Percentiles rank a stretch among this genome's conserved stretches.
Evolutionary conservation across 2,329 filamentous ascomycete genomes (phyloP).

Genomic region (Dactylellina parvicollis): DNA sequence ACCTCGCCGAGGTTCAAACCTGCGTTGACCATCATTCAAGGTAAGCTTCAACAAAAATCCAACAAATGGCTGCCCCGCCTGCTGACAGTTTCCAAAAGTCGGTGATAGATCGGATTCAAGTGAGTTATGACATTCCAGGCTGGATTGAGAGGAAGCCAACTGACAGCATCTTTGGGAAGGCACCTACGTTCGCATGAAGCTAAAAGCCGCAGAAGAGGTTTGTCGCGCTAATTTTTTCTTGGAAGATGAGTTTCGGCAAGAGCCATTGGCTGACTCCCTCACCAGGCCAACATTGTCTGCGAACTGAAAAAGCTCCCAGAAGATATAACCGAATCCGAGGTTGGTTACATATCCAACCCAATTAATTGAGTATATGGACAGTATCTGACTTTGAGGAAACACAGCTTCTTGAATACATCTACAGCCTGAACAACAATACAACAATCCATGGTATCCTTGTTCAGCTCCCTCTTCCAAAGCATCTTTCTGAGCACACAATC

Average conservation of each 20-base stretch:
- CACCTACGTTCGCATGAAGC: slow-evolving; percentile 99
- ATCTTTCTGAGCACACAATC: slow-evolving; percentile 88
- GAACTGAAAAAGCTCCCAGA: slow-evolving; percentile 85
- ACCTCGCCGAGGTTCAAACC: slow-evolving; percentile 88
- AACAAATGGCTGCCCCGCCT: neutral
- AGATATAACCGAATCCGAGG: slow-evolving; percentile 79
- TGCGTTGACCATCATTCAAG: slow-evolving; percentile 92
- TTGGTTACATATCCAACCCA: slow-evolving; percentile 5
- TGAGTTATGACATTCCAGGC: slow-evolving; percentile 64
- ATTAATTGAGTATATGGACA: no score
- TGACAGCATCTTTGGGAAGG: slow-evolving; percentile 66
- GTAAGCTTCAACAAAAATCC: slow-evolving; percentile 64
- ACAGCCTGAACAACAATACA: slow-evolving; percentile 84
- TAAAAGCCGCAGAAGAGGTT: slow-evolving; percentile 94
- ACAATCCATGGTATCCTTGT: slow-evolving; percentile 90
- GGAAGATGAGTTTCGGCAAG: neutral
- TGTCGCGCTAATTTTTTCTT: slow-evolving; percentile 56
- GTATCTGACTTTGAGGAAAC: slow-evolving; percentile 1
- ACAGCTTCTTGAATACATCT: slow-evolving; percentile 79
- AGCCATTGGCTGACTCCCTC: slow-evolving; percentile 33
- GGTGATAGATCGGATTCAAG: slow-evolving; percentile 92
- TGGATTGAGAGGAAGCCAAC: slow-evolving; percentile 1
- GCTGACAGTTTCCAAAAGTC: slow-evolving; percentile 67
- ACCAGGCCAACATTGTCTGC: slow-evolving; percentile 85
- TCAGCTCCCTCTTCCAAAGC: slow-evolving; percentile 86